Evolutionary conservation across 1,284 basidiomycete genomes (phyloP).

Genomic region (Cystobasidium slooffiae): DNA sequence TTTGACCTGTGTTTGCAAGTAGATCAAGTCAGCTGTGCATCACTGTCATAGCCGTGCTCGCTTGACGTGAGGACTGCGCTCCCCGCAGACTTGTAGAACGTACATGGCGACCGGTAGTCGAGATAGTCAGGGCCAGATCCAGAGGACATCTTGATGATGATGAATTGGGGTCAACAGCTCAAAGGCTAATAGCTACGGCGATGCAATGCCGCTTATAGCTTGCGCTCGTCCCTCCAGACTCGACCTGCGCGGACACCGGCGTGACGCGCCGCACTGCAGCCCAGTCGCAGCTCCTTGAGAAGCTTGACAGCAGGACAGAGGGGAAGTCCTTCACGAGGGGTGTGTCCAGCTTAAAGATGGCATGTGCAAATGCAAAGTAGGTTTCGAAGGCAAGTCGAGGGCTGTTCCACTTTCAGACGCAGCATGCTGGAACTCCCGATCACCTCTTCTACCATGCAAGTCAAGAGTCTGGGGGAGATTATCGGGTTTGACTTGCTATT

Average conservation of each 20-base stretch:
- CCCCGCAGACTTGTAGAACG: not conserved
- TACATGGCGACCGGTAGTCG: slow-evolving; percentile 38
- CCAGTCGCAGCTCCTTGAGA: too few species aligned
- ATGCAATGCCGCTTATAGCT: not conserved
- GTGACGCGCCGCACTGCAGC: too few species aligned
- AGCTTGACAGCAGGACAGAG: not conserved
- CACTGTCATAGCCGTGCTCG: not conserved
- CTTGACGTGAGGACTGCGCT: not conserved
- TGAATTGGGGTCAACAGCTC: not conserved
- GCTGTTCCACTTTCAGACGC: too few species aligned
- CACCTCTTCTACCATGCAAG: too few species aligned
- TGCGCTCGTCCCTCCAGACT: not conserved
- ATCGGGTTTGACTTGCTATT: too few species aligned
- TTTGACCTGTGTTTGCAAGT: slow-evolving; percentile 10
- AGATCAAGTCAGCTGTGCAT: not conserved
- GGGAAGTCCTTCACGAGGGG: not conserved
- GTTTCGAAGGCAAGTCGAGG: too few species aligned
- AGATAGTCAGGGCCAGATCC: slow-evolving; percentile 41
- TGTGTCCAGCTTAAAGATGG: too few species aligned
- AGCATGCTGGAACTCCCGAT: too few species aligned
- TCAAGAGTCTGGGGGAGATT: too few species aligned
- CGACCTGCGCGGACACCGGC: too few species aligned
- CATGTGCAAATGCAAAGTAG: too few species aligned
- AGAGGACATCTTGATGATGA: not conserved
- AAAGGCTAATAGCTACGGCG: too few species aligned